Conservation (phyloP, 768 basidiomycete species). For the Mycena rosella region DNA sequence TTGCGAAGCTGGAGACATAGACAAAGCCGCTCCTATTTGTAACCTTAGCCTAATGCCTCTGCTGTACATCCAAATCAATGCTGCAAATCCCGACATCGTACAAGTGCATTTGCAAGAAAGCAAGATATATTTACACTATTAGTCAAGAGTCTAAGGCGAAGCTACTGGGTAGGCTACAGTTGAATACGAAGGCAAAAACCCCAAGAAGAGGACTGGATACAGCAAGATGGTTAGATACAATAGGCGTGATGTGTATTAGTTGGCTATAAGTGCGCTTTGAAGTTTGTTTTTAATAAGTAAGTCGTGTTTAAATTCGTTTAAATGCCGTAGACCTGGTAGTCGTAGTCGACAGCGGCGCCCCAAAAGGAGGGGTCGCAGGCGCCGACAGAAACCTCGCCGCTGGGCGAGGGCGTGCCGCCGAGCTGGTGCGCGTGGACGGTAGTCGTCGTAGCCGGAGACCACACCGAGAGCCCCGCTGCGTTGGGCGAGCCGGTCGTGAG, state of each 20-base stretch:
- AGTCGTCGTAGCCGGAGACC: constrained; percentile 65
- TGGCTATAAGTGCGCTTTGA: constrained; percentile 16
- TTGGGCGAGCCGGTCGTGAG: constrained; percentile 74
- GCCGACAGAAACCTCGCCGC: constrained; percentile 61
- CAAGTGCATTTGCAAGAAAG: not conserved
- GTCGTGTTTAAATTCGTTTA: constrained; percentile 38
- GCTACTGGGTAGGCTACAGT: constrained; percentile 24
- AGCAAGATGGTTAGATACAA: constrained; percentile 36
- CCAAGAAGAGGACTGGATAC: constrained; percentile 20
- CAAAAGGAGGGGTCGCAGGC: constrained; percentile 78
- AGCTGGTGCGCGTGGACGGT: constrained; percentile 71
- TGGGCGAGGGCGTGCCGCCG: constrained; percentile 58
- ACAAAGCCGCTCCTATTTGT: constrained; percentile 1
- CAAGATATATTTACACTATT: constrained; percentile 21
- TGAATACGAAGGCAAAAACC: constrained; percentile 10
- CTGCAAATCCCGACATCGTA: not conserved
- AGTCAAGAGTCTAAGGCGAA: constrained; percentile 9
- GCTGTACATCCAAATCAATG: constrained; percentile 4
- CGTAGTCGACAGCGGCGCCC: constrained; percentile 73
- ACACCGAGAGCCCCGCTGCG: constrained; percentile 59
- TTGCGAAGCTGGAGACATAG: constrained; percentile 60
- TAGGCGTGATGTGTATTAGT: constrained; percentile 13
- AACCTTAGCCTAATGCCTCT: constrained; percentile 7
- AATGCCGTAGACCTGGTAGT: constrained; percentile 75
- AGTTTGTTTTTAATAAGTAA: no score